Percentiles rank a stretch among this genome's conserved stretches.
Conservation (phyloP, 2,329 filamentous ascomycete genomes). For the Cryoendolithus antarcticus region DNA sequence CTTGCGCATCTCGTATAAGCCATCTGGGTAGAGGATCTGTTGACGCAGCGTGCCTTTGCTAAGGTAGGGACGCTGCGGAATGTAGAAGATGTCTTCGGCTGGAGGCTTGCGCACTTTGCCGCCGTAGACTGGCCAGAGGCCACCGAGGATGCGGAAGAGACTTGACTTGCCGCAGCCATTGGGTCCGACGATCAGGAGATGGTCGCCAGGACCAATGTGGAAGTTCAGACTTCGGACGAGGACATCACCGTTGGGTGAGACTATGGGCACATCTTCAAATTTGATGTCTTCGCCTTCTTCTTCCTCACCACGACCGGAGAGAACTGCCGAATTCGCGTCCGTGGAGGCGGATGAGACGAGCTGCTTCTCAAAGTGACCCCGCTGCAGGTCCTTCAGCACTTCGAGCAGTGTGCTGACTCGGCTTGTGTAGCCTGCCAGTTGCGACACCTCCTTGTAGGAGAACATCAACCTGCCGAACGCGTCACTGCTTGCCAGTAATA, state of each 20-base stretch:
- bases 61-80: conserved; percentile 89
- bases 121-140: conserved; percentile 94
- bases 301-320: conserved; percentile 69
- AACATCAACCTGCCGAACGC: conserved; percentile 96
- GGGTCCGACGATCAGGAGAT: conserved; percentile 86
- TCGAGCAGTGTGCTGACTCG: conserved; percentile 80
- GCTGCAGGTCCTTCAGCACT: conserved; percentile 86
- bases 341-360: conserved; percentile 79
- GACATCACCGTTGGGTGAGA: conserved; percentile 92
- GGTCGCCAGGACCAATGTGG: conserved; percentile 71
- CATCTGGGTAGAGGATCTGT: conserved; percentile 94
- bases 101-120: conserved; percentile 85
- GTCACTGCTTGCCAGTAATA: conserved; percentile 86
- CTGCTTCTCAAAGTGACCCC: conserved; percentile 90
- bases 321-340: conserved; percentile 68
- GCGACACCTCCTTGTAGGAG: conserved; percentile 93
- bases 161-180: conserved; percentile 97
- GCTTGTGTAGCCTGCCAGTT: conserved; percentile 88
- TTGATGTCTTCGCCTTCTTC: conserved; percentile 73
- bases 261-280: conserved; percentile 83
- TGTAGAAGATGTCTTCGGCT: conserved; percentile 93
- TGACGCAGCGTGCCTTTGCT: conserved; percentile 81
- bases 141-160: conserved; percentile 89
- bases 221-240: conserved; percentile 79
- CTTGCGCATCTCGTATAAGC: conserved; percentile 70